Evolutionary conservation across 306 rosid genomes (phyloP).

Genomic region (Inga leiocalycina): DNA sequence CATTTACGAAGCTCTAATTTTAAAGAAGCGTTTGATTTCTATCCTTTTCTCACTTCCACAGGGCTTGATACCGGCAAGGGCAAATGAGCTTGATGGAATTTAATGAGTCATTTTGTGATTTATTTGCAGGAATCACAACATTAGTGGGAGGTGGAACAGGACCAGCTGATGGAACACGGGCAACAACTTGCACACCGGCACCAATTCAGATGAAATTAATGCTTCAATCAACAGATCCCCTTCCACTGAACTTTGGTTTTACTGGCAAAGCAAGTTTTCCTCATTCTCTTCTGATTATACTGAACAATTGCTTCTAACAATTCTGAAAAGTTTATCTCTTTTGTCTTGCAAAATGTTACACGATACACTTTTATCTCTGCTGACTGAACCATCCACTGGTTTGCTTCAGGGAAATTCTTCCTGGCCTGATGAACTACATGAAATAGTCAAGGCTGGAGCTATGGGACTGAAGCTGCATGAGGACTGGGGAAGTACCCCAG

Average conservation of each 20-base stretch:
- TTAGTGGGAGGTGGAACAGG: conserved; percentile 97
- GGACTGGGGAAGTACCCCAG: conserved; percentile 98
- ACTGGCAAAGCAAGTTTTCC: background rate
- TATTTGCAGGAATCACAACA: conserved; percentile 79
- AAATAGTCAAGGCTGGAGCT: conserved; percentile 86
- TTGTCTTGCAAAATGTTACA: conserved; percentile 7
- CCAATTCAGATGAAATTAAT: conserved; percentile 77
- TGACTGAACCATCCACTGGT: conserved; percentile 13
- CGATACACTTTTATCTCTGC: background rate
- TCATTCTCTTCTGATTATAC: background rate
- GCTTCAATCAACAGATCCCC: conserved; percentile 86
- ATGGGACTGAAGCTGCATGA: conserved; percentile 97
- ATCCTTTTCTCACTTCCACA: background rate
- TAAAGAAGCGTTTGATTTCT: background rate
- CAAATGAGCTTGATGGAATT: conserved; percentile 17
- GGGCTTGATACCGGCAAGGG: background rate
- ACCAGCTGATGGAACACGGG: conserved; percentile 89
- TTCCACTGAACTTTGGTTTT: conserved; percentile 91
- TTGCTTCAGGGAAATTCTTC: conserved; percentile 78
- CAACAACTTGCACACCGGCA: conserved; percentile 94
- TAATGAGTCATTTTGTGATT: conserved; percentile 23
- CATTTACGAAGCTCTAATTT: background rate
- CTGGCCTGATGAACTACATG: conserved; percentile 67
- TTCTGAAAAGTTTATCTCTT: background rate
- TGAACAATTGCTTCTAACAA: conserved; percentile 4